A percentile compares a stretch with the other conserved stretches of the same genome.
Evolutionary conservation across 2,329 filamentous ascomycete genomes (phyloP).

Genomic region (Westerdykella aurantiaca): DNA sequence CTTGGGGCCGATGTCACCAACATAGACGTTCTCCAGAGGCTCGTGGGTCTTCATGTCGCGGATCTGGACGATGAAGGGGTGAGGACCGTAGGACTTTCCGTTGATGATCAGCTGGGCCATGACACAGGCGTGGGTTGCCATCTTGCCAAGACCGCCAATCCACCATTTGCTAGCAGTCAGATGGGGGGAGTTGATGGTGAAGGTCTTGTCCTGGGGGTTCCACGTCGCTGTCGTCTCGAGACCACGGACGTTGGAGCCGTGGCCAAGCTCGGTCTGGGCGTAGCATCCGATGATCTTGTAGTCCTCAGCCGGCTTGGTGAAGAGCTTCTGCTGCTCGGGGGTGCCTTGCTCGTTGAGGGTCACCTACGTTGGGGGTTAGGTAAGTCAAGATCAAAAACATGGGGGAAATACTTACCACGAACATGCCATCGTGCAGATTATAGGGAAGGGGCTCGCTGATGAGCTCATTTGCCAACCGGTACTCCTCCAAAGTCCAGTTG

Average conservation of each 20-base stretch:
- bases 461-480: constrained; percentile 59
- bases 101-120: constrained; percentile 69
- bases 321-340: constrained; percentile 66
- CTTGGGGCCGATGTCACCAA: constrained; percentile 77
- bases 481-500: constrained; percentile 62
- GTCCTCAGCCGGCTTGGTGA: constrained; percentile 61
- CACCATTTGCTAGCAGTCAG: constrained; percentile 78
- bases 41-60: constrained; percentile 48
- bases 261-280: constrained; percentile 73
- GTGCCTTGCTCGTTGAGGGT: constrained; percentile 67
- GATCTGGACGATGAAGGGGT: constrained; percentile 73
- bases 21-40: constrained; percentile 52
- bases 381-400: background rate
- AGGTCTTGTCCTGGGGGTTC: constrained; percentile 68
- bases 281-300: constrained; percentile 75
- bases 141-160: constrained; percentile 72
- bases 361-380: constrained; percentile 28
- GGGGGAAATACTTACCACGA: constrained; percentile 45
- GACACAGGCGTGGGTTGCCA: constrained; percentile 70
- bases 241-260: constrained; percentile 61
- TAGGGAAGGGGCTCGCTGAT: constrained; percentile 70
- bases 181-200: constrained; percentile 66
- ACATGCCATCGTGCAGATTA: constrained; percentile 66
- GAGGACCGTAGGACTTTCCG: constrained; percentile 65
- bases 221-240: constrained; percentile 69